These are phyloP conservation scores for Smithsoniella earleae DNA, from an alignment of 163 green algal genomes.

Conservation along the genomic window DNA sequence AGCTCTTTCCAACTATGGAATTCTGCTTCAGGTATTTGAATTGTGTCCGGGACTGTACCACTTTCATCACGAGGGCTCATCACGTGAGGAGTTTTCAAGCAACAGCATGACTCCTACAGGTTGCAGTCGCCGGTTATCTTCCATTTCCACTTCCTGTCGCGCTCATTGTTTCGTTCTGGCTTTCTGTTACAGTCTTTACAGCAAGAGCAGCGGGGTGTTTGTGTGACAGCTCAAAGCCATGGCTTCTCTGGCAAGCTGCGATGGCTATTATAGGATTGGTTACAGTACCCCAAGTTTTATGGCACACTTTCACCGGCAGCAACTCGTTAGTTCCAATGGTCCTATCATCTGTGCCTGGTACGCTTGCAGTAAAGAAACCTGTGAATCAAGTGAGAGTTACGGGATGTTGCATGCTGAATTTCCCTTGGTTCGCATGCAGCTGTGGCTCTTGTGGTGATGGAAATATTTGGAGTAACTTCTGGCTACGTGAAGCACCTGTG, in stretches of 20 bases:
- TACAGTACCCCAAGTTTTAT: constrained; percentile 40
- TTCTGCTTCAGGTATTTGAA: constrained; percentile 41
- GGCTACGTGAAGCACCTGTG: constrained; percentile 38
- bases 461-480: constrained; percentile 33
- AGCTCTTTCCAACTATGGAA: constrained; percentile 38
- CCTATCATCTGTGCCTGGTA: constrained; percentile 10
- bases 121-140: constrained; percentile 12
- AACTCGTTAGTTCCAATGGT: constrained; percentile 22
- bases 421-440: too few relatives aligned
- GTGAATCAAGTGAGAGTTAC: too few relatives aligned
- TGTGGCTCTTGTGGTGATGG: constrained; percentile 27
- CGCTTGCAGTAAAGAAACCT: too few relatives aligned
- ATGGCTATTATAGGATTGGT: constrained; percentile 39
- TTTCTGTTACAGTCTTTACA: constrained; percentile 9
- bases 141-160: background rate
- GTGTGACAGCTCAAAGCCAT: background rate
- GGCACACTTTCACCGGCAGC: constrained; percentile 29
- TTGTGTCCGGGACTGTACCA: background rate
- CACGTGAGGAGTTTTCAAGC: background rate
- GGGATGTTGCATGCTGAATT: too few relatives aligned
- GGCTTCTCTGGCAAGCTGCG: constrained; percentile 39
- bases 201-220: background rate
- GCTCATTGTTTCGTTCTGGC: constrained; percentile 5
- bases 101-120: background rate
- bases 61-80: constrained; percentile 18